These are phyloP conservation scores for Eutrema heterophyllum DNA, from an alignment of 345 rosid species.

Conservation along the genomic window DNA sequence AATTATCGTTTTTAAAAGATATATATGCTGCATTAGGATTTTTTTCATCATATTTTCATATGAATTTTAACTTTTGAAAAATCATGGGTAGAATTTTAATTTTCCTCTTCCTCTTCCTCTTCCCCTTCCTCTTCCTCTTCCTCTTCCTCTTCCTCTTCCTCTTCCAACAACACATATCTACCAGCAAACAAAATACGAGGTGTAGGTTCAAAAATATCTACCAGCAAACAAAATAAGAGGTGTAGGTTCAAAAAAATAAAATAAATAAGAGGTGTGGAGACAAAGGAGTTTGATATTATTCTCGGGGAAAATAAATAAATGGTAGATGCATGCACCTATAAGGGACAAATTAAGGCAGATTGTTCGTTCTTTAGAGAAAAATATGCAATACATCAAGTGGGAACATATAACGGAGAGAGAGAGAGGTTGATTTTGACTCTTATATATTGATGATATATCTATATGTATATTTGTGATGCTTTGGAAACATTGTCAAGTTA, in stretches of 20 bases:
- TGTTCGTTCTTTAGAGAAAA: constrained; percentile 4
- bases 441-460: neutral
- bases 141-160: too few relatives aligned
- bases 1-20: neutral
- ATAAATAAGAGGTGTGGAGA: constrained; percentile 1
- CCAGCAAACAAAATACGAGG: neutral
- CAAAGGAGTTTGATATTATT: constrained; percentile 16
- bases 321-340: constrained; percentile 26
- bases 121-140: too few relatives aligned
- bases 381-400: constrained; percentile 10
- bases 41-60: neutral
- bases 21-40: neutral
- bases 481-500: neutral
- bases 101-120: neutral
- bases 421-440: constrained; percentile 12
- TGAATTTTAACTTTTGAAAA: neutral
- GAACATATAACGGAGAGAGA: neutral
- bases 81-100: neutral
- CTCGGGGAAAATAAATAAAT: neutral
- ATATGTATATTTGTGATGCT: neutral
- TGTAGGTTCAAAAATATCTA: too few relatives aligned
- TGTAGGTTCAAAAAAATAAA: too few relatives aligned
- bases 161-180: neutral
- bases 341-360: constrained; percentile 1
- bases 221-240: too few relatives aligned